A percentile compares a stretch with the other conserved stretches of the same genome.
Conservation (phyloP, 2,329 filamentous ascomycete species). For the Aspergillus sp. region DNA sequence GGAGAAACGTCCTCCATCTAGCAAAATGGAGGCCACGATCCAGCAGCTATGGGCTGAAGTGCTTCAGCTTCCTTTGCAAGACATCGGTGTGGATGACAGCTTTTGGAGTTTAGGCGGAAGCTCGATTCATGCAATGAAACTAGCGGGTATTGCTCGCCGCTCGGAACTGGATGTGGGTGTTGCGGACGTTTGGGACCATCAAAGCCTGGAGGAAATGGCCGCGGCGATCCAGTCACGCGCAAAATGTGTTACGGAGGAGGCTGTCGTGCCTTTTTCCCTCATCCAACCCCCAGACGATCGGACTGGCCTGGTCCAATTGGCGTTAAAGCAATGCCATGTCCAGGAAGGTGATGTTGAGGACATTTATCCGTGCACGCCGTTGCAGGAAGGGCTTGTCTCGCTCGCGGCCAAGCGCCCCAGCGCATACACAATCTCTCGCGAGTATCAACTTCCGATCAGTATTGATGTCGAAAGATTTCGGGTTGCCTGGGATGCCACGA, state of each 20-base stretch:
- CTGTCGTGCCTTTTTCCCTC: neutral
- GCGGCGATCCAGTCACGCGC: neutral
- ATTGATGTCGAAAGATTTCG: slow-evolving; percentile 30
- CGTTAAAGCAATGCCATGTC: neutral
- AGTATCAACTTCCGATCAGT: slow-evolving; percentile 21
- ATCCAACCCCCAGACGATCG: neutral
- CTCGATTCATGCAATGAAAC: neutral
- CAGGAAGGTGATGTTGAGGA: neutral
- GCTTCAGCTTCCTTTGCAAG: neutral
- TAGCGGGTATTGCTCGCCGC: neutral
- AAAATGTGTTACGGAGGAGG: neutral
- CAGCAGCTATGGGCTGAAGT: neutral
- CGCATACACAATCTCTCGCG: slow-evolving; percentile 28
- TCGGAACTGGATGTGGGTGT: neutral
- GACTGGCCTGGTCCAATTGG: neutral
- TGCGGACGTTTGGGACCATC: neutral
- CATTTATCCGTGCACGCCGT: slow-evolving; percentile 19
- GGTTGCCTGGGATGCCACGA: slow-evolving; percentile 30
- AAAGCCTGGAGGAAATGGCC: neutral
- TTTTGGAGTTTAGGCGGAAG: neutral
- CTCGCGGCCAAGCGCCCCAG: slow-evolving; percentile 31
- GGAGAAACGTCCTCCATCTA: neutral
- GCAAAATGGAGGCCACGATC: neutral
- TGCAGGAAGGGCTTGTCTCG: slow-evolving; percentile 30
- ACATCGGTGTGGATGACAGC: neutral